Base-by-base conservation (phyloP, 2,329 filamentous ascomycete species). In the Cadophora luteo-olivacea region DNA sequence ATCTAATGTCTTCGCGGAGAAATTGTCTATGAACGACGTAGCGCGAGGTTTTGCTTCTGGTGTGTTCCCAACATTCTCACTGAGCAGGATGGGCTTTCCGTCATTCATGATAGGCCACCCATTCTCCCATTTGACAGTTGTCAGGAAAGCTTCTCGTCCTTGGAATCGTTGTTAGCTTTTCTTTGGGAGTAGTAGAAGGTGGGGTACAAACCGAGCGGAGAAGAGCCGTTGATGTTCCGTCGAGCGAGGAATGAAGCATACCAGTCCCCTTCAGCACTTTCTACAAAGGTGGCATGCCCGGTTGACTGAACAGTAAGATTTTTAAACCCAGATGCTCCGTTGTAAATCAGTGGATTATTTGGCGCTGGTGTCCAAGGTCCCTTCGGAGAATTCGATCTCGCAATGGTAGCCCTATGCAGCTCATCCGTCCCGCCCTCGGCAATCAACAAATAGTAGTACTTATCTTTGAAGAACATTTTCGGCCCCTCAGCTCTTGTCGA, bases 91-190 rank as follows among this genome's bases (percentile, higher is more conserved):
- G 4, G 72, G 71, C 41, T 67, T 57, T 12, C 65, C 61, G n/a
- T 55, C 36, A 54, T 72, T 69, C 9, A 73, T 52, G 24, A 58
- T 48, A 3, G 70, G 72, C 71, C 72, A 73, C 24, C 66, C 71
- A 41, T 72, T 64, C 7, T 61, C 49, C 71, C 69, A 73, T 33
- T 54, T 61, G 2, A 73, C 64, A 19, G 64, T 64, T n/a, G 71
- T 19, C 12, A 45, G 16, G 16, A 45, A 45, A 19, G 14, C 5
- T 45, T 45, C 41, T 45, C 41, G 41, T 45, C 41, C 41, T 45
- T 45, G 12, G 41, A 45, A 45, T 19, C 2, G 16, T 45, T 19
- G 16, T 45, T 45, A 45, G 41, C 41, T 38, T 11, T 29, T 29
- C 3, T 41, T 41, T 6, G 12, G 19, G 16, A 19, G 5, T 5